A percentile compares a stretch with the other conserved stretches of the same genome.
Conservation (phyloP, 1,284 basidiomycete genomes). For the Sporisorium iseilematis-ciliati region DNA sequence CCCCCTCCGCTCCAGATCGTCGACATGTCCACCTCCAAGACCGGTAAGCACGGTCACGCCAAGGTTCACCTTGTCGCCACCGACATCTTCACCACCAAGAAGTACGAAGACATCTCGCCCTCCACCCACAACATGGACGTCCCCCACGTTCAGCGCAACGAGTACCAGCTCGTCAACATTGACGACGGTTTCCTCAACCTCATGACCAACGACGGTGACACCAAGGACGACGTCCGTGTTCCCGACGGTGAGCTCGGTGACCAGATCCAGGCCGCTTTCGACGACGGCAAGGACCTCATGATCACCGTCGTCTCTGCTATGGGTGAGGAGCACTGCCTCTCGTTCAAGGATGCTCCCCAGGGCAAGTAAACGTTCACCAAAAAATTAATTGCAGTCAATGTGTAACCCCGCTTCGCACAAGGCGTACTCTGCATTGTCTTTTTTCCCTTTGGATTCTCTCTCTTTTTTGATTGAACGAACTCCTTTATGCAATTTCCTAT, state of each 20-base stretch:
- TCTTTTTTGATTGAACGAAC: background rate
- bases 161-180: slow-evolving; percentile 86
- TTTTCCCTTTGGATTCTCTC: background rate
- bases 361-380: slow-evolving; percentile 57
- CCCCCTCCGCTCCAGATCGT: slow-evolving; percentile 55
- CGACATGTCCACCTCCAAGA: slow-evolving; percentile 98
- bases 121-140: slow-evolving; percentile 99
- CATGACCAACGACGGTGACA: slow-evolving; percentile 83
- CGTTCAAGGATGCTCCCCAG: slow-evolving; percentile 71
- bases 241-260: slow-evolving; percentile 88
- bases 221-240: slow-evolving; percentile 96
- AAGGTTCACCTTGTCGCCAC: slow-evolving; percentile 98
- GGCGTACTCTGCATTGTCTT: background rate
- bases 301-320: slow-evolving; percentile 92
- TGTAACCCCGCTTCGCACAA: background rate
- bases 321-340: slow-evolving; percentile 90
- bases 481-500: too few relatives aligned
- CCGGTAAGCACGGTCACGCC: slow-evolving; percentile 96
- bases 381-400: slow-evolving; percentile 15
- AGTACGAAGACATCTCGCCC: slow-evolving; percentile 91
- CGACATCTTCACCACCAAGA: slow-evolving; percentile 75
- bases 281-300: slow-evolving; percentile 84
- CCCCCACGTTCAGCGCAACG: slow-evolving; percentile 89
- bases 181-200: slow-evolving; percentile 87
- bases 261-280: slow-evolving; percentile 81